Base-by-base conservation (phyloP, 257 asterid genomes). In the Phtheirospermum japonicum region DNA sequence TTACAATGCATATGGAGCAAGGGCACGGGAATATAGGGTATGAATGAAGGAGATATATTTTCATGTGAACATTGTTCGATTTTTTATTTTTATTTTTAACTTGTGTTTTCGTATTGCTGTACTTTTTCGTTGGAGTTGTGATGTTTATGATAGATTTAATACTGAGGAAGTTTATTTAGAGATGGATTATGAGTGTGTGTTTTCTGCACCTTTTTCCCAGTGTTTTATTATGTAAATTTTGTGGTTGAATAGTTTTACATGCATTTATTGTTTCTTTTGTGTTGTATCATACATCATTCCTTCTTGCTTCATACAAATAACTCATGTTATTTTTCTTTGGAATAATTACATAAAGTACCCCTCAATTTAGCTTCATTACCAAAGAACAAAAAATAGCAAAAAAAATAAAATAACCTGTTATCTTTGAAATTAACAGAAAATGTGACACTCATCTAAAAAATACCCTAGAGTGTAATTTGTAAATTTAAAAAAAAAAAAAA, bases 1-100 rank as follows among this genome's bases (percentile, higher is more conserved):
- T 23, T 40, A 75, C 70, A 57, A 39, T 58, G 84, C 79, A 62
- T 75, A 75, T 55, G 79, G 79, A 67, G 74, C 3, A 57, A 70
- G 76, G 52, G 23, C 73, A 52, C 76, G 69, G 16, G 75, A 12
- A 42, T 42, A 52, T 33, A 71, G 78, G 34, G 83, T 76, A 70
- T 80, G n/a, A n/a, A n/a, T n/a, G 77, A 75, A 64, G 71, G 37
- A 43, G 55, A 20, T 17, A 57, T 17, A 46, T 18, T 71, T 57
- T 28, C 32, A 19, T 71, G 59, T 71, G 23, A 45, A 61, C 68
- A 67, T 48, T 13, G 60, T 43, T 58, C 18, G 8, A 50, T 67
- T 64, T 67, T 55, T 63, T n/a, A n/a, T n/a, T n/a, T n/a, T n/a
- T n/a, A n/a, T n/a, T n/a, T n/a, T n/a, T 26, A 61, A 26, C 1